Evolutionary conservation across 306 rosid species (phyloP).

Genomic region (Lathyrus tuberosus): DNA sequence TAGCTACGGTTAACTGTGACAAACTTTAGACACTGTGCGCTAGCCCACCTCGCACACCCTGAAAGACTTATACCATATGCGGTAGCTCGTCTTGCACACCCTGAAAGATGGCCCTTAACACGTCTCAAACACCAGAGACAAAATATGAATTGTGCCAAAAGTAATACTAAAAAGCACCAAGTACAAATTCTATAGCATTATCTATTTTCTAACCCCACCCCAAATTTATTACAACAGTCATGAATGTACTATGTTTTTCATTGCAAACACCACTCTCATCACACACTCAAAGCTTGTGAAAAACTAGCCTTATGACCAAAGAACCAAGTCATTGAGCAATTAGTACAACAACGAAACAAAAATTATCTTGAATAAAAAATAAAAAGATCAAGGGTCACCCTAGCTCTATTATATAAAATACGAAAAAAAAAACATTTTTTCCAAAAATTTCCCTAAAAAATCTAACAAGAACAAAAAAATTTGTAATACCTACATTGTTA

Average conservation of each 20-base stretch:
- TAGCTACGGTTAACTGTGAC: too few species aligned
- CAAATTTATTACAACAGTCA: not conserved
- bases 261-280: not conserved
- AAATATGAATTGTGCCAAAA: conserved; percentile 3
- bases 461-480: not conserved
- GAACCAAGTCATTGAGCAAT: not conserved
- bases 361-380: not conserved
- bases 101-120: not conserved
- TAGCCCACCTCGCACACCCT: too few species aligned
- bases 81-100: too few species aligned
- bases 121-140: conserved; percentile 9
- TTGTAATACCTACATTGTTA: conserved; percentile 44
- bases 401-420: too few species aligned
- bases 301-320: not conserved
- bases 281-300: not conserved
- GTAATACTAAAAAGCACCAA: conserved; percentile 2
- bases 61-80: too few species aligned
- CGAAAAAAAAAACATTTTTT: not conserved
- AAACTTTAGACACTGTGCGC: too few species aligned
- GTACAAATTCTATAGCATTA: not conserved
- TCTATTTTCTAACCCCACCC: not conserved
- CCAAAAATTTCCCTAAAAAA: conserved; percentile 9
- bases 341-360: not conserved
- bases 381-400: conserved; percentile 3
- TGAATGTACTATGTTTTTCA: not conserved